Evolutionary conservation across 2,329 filamentous ascomycete genomes (phyloP), one percentile per base, ranked within the genome.

Genomic region (Talaromyces pinophilus): DNA sequence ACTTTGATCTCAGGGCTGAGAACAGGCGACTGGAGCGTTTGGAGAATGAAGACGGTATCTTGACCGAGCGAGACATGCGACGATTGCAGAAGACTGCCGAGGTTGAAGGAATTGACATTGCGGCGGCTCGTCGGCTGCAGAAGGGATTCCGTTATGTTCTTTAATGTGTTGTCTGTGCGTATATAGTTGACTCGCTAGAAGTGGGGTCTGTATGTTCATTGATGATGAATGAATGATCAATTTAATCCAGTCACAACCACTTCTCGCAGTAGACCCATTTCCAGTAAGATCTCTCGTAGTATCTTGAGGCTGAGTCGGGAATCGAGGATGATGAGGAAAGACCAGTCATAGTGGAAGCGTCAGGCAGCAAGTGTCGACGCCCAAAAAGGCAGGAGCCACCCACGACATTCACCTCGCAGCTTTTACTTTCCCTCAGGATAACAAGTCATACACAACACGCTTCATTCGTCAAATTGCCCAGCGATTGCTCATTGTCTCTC

Each of bases 111-210:
- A 81, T 86, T 52, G 80, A 82, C 67, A 69, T 86, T 65, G 81
- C 78, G 0, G 79, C 80, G 11, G 84, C 85, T 42, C 78, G 84
- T 63, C 73, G 75, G 60, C 68, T 85, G 74, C 84, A 86, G 74
- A 84, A 83, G 75, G 85, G 84, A 1, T 87, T 85, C 73, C 76
- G 85, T 38, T 87, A 83, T 70, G 78, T 57, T 57, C 54, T 57
- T 13, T 57, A 22, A 25, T 57, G 11, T 15, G 28, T 33, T 54
- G 28, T 8, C 28, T 17, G 19, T 22, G n/a, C 33, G 15, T 33
- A 5, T 33, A 30, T 52, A 52, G 25, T 22, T n/a, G 17, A 11
- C 50, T 22, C 50, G 17, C 50, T 54, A 54, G 48, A 46, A 46
- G 44, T 48, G n/a, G 13, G 19, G 8, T 11, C 19, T 8, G 19